Evolutionary conservation across 768 basidiomycete genomes (phyloP).

Genomic region (Cubamyces lactineus): DNA sequence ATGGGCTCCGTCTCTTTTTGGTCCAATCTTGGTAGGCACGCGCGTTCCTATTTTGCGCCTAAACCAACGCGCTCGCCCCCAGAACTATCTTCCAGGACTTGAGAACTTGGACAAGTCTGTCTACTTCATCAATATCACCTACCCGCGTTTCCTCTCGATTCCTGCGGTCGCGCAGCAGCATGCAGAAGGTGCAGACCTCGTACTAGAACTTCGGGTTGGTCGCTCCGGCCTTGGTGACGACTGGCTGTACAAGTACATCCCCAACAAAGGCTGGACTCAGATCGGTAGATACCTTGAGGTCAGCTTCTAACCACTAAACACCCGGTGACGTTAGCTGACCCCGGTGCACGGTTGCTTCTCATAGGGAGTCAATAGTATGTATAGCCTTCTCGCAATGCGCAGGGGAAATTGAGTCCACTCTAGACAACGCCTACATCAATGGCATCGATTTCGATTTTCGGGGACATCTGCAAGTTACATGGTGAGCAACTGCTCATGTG

Average conservation of each 20-base stretch:
- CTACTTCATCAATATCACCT: constrained; percentile 42
- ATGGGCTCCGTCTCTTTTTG: constrained; percentile 37
- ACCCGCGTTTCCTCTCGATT: constrained; percentile 37
- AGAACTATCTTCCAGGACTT: constrained; percentile 41
- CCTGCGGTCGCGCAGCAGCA: constrained; percentile 4
- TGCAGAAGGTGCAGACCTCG: constrained; percentile 31
- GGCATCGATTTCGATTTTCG: constrained; percentile 40
- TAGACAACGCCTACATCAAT: constrained; percentile 45
- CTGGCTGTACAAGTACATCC: constrained; percentile 41
- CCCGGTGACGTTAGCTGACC: not conserved
- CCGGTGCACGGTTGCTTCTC: too few species aligned
- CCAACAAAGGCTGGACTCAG: constrained; percentile 34
- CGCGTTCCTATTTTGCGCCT: not conserved
- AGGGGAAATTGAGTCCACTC: not conserved
- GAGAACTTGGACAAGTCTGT: constrained; percentile 35
- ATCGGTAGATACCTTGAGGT: constrained; percentile 42
- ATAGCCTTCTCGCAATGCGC: not conserved
- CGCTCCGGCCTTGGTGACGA: constrained; percentile 43
- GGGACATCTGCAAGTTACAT: constrained; percentile 37
- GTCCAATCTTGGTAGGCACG: constrained; percentile 30
- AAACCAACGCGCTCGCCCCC: not conserved
- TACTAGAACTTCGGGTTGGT: constrained; percentile 41
- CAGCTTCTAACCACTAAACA: not conserved
- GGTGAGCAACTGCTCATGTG: constrained; percentile 24
- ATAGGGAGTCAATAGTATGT: constrained; percentile 42